These are phyloP conservation scores for Nakataea oryzae DNA, from an alignment of 2,329 filamentous ascomycete genomes.

Conservation along the genomic window DNA sequence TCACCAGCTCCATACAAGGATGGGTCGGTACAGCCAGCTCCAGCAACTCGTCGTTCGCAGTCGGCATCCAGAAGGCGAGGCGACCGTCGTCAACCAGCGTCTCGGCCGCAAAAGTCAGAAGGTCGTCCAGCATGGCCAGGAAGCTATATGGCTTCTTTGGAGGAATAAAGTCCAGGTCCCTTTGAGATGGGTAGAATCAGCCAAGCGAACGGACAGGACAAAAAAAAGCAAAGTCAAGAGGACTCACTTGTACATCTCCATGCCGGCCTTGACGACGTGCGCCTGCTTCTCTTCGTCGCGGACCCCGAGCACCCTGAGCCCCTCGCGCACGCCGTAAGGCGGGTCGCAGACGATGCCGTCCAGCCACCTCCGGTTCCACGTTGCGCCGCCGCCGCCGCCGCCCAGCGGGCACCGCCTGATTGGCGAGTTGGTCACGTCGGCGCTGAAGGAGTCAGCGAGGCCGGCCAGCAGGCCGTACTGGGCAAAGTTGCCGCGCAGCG, in stretches of 20 bases:
- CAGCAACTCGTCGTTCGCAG: conserved; percentile 66
- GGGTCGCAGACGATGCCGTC: conserved; percentile 94
- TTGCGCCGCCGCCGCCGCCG: conserved; percentile 13
- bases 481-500: conserved; percentile 61
- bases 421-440: conserved; percentile 82
- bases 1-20: conserved; percentile 61
- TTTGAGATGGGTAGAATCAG: conserved; percentile 10
- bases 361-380: conserved; percentile 39
- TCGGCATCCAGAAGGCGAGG: conserved; percentile 95
- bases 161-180: conserved; percentile 61
- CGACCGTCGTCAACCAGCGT: conserved; percentile 71
- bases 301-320: conserved; percentile 74
- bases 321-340: conserved; percentile 90
- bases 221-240: background rate
- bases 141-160: conserved; percentile 93
- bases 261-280: conserved; percentile 57
- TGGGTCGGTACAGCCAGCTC: conserved; percentile 71
- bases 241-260: conserved; percentile 55
- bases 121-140: conserved; percentile 78
- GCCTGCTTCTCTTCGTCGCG: conserved; percentile 53
- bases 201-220: background rate
- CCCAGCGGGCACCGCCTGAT: conserved; percentile 36
- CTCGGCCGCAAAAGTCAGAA: conserved; percentile 68
- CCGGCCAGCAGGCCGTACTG: conserved; percentile 63
- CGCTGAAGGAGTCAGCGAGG: conserved; percentile 71